Percentiles rank a stretch among this genome's conserved stretches.
phyloP scores from a whole-genome alignment of 768 basidiomycete species.

The Dacryopinax spathularia region DNA sequence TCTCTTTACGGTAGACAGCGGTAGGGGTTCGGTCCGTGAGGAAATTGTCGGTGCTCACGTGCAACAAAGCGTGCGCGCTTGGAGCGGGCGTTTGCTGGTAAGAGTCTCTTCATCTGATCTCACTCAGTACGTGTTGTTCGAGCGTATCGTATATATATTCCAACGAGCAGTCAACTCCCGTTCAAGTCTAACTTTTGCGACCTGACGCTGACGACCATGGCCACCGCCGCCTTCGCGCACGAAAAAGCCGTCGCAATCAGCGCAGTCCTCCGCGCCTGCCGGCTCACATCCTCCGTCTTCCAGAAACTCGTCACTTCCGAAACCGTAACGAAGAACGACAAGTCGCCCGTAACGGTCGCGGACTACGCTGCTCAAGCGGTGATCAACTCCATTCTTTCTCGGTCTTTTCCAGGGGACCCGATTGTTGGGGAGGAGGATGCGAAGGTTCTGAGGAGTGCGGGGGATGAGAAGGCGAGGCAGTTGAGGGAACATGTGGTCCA shows the following conservation, averaged over 20 bases:
- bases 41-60: too few relatives aligned
- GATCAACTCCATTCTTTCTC: constrained; percentile 61
- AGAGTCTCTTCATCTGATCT: too few relatives aligned
- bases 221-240: constrained; percentile 29
- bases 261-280: constrained; percentile 77
- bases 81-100: too few relatives aligned
- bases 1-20: too few relatives aligned
- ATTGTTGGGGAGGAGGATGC: constrained; percentile 96
- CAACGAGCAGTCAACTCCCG: too few relatives aligned
- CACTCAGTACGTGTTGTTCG: too few relatives aligned
- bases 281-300: constrained; percentile 73
- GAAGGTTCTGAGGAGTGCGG: constrained; percentile 42
- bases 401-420: constrained; percentile 68
- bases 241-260: constrained; percentile 75
- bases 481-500: constrained; percentile 55
- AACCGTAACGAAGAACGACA: constrained; percentile 80
- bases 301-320: constrained; percentile 71
- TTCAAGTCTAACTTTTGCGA: too few relatives aligned
- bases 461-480: constrained; percentile 26
- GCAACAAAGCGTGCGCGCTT: too few relatives aligned
- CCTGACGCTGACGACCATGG: too few relatives aligned
- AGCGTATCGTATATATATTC: too few relatives aligned
- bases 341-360: constrained; percentile 85
- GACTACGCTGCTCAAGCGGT: constrained; percentile 91
- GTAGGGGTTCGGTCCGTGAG: too few relatives aligned